A percentile compares a stretch with the other conserved stretches of the same genome.
phyloP scores from a whole-genome alignment of 2,329 filamentous ascomycete species.

The Teratosphaeria zuluensis region DNA sequence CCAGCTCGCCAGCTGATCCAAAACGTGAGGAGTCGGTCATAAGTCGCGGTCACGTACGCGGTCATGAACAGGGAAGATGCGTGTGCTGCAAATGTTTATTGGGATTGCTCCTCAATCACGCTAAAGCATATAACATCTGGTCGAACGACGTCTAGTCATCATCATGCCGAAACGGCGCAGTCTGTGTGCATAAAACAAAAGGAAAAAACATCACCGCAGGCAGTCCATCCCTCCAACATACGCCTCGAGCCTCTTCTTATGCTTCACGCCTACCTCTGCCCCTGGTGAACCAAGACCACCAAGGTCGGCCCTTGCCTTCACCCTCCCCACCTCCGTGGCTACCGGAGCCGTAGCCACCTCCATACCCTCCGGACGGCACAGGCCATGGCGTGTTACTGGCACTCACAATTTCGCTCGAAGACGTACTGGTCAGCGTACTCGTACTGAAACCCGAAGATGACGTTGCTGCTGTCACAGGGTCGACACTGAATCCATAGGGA shows the following conservation, averaged over 20 bases:
- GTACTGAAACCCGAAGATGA: conserved; percentile 6
- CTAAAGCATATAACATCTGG: no score
- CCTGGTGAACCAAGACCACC: conserved; percentile 3
- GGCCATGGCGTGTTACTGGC: conserved; percentile 8
- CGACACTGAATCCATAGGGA: neutral
- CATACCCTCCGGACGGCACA: conserved; percentile 3
- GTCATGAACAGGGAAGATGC: neutral
- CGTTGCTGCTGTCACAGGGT: neutral
- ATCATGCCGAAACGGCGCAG: neutral
- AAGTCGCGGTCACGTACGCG: neutral
- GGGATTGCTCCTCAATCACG: no score
- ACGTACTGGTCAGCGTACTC: neutral
- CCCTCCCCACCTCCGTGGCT: conserved; percentile 2
- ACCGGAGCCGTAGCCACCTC: conserved; percentile 3
- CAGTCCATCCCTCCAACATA: neutral
- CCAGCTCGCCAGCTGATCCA: neutral
- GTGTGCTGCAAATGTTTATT: neutral
- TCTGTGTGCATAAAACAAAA: neutral
- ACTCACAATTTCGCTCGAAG: neutral
- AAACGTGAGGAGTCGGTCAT: neutral
- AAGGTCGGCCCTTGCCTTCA: neutral
- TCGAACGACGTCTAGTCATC: neutral
- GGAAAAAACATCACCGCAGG: neutral
- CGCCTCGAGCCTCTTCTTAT: neutral
- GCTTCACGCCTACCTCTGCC: neutral